phyloP scores from a whole-genome alignment of 2,329 filamentous ascomycete species.

The Paramyrothecium roridum region DNA sequence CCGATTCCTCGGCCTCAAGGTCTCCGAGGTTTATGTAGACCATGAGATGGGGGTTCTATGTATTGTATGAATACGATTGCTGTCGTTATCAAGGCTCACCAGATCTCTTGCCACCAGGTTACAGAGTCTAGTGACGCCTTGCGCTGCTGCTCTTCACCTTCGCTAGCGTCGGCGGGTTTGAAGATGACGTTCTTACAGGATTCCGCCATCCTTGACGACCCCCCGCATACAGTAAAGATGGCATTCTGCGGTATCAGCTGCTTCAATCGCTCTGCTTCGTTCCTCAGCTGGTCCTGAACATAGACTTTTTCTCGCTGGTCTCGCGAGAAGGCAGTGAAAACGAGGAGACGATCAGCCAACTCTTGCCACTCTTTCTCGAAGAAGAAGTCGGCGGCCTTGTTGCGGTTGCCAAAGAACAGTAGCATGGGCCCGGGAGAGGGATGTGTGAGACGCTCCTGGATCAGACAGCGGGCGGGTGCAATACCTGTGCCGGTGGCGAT shows the following conservation, averaged over 20 bases:
- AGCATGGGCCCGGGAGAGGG: conserved; percentile 38
- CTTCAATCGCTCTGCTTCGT: conserved; percentile 31
- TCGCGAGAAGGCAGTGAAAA: conserved; percentile 47
- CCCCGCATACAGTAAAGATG: conserved; percentile 53
- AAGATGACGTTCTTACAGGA: conserved; percentile 50
- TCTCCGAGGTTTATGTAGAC: too few relatives aligned
- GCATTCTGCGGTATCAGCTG: conserved; percentile 33
- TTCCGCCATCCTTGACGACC: conserved; percentile 55
- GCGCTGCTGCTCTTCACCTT: conserved; percentile 34
- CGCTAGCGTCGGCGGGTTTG: conserved; percentile 41
- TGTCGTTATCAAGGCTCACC: conserved; percentile 30
- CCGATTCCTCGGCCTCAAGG: too few relatives aligned
- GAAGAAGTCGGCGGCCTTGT: conserved; percentile 71
- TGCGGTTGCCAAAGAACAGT: conserved; percentile 85
- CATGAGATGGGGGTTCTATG: too few relatives aligned
- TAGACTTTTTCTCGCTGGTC: conserved; percentile 49
- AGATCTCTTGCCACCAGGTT: conserved; percentile 58
- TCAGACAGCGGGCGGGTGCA: conserved; percentile 76
- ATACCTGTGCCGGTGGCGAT: conserved; percentile 85
- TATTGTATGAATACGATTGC: too few relatives aligned
- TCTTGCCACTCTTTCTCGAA: conserved; percentile 72
- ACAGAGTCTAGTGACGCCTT: conserved; percentile 31
- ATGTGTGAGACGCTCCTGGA: conserved; percentile 64
- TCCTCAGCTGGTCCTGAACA: conserved; percentile 51
- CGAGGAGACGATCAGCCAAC: conserved; percentile 17